Percentiles rank a stretch among this genome's conserved stretches.
Evolutionary conservation across 176 grass and related monocot genomes (phyloP).

Genomic region (Coix lacrymajobi): DNA sequence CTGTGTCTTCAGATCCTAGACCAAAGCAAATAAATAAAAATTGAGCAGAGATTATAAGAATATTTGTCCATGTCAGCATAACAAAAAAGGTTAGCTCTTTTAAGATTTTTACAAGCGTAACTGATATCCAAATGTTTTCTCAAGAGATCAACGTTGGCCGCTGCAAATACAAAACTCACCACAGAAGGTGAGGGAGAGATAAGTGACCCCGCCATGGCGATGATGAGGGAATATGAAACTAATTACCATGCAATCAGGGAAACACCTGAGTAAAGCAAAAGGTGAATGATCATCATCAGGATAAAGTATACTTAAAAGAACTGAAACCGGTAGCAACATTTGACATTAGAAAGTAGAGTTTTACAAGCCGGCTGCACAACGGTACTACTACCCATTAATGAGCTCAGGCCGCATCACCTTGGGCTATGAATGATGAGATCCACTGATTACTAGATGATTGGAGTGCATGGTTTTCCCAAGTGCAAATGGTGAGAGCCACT

Average conservation of each 20-base stretch:
- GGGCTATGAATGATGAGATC: not conserved
- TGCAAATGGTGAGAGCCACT: not conserved
- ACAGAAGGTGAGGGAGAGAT: not conserved
- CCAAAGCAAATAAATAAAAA: not conserved
- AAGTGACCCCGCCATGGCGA: constrained; percentile 14
- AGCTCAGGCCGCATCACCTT: not conserved
- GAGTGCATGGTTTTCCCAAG: not conserved
- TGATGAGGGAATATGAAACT: not conserved
- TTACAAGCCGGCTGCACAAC: not conserved
- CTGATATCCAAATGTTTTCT: not conserved
- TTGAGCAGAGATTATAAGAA: not conserved
- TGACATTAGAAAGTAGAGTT: not conserved
- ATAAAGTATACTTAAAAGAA: not conserved
- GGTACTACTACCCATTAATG: not conserved
- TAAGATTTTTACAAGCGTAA: constrained; percentile 10
- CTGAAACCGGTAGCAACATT: not conserved
- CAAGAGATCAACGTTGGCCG: not conserved
- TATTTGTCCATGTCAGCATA: not conserved
- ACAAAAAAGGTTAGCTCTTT: not conserved
- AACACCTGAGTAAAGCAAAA: not conserved
- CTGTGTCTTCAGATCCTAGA: constrained; percentile 30
- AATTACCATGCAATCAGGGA: constrained; percentile 2
- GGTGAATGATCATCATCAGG: not conserved
- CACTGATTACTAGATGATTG: not conserved
- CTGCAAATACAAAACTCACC: constrained; percentile 13